Evolutionary conservation across 805 yeast species (phyloP), one percentile per base, ranked within the genome.

Genomic region (Ogataea pini): DNA sequence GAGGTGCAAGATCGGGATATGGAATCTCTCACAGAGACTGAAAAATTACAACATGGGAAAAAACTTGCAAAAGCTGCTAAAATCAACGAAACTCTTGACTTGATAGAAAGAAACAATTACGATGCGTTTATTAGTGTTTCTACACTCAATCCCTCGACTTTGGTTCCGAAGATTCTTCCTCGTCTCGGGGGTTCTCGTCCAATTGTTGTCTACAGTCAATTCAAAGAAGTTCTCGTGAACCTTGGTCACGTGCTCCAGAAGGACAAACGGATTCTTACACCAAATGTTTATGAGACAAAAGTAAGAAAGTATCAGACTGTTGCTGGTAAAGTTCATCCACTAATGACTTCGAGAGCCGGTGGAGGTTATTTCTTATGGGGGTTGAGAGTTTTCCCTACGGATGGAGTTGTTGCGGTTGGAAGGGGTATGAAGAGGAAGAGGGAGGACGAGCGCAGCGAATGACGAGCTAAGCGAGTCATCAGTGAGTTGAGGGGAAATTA

Each of bases 301-400:
- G 94, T 86, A 10, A 79, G 97, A 54, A 84, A 83, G 42, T 91
- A 86, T 64, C 99, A 94, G 71, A 89, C 97, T 3, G 81, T 92
- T 24, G 89, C 96, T 16, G 99, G 98, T 7, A 83, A 95, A 63
- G 73, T 92, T 60, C 99, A 94, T 66, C 99, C 99, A 0, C 63
- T 84, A 51, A 94, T 94, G 99, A 88, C 97, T 0, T 83, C 85
- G 76, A 78, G 89, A 59, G 90, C 96, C 6, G 91, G 86, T 49
- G 98, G 97, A 28, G 99, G 99, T 0, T 92, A 82, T 64, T 64
- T 94, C 2, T 71, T 90, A 55, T 78, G 82, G 72, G 96, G 92
- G 3, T 79, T 87, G 13, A 75, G 87, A 42, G 97, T 94, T 0
- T 70, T 82, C 45, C 96, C 97, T 2, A 68, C 74, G 39, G 85